Evolutionary conservation across 345 rosid genomes (phyloP).

Genomic region (Eucalyptus erythrocorys): DNA sequence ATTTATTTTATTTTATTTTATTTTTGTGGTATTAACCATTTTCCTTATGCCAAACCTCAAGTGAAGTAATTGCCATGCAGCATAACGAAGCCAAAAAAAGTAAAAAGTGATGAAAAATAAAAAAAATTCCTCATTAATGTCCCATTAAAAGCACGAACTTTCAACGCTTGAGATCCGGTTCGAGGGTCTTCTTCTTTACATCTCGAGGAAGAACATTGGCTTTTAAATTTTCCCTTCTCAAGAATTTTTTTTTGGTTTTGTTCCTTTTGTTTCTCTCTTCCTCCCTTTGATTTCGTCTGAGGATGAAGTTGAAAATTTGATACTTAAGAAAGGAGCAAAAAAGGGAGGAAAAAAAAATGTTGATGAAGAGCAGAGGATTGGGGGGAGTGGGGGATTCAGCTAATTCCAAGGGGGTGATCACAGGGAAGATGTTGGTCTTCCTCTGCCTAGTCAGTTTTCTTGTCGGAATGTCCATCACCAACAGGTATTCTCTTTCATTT

Average conservation of each 20-base stretch:
- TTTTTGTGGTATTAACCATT: too few species aligned
- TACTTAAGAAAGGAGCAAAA: not conserved
- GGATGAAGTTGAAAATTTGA: not conserved
- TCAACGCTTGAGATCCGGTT: not conserved
- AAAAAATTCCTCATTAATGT: not conserved
- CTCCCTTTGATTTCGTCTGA: not conserved
- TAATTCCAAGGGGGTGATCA: conserved; percentile 22
- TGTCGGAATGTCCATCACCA: conserved; percentile 74
- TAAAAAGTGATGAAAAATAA: not conserved
- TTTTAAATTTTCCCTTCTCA: not conserved
- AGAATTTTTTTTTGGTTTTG: not conserved
- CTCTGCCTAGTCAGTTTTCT: conserved; percentile 67
- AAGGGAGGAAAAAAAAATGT: conserved; percentile 18
- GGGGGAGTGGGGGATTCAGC: not conserved
- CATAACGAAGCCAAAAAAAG: not conserved
- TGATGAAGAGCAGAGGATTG: conserved; percentile 40
- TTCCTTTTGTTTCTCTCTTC: not conserved
- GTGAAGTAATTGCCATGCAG: not conserved
- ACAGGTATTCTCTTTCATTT: conserved; percentile 28
- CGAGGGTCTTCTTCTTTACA: not conserved
- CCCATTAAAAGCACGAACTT: not conserved
- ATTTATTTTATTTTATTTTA: too few species aligned
- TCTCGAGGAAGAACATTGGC: not conserved
- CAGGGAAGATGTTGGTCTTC: conserved; percentile 46
- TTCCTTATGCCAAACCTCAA: not conserved